Percentiles rank a stretch among this genome's conserved stretches.
Evolutionary conservation across 164 flowering plant species (phyloP).

Genomic region (Umbilicus rupestris): DNA sequence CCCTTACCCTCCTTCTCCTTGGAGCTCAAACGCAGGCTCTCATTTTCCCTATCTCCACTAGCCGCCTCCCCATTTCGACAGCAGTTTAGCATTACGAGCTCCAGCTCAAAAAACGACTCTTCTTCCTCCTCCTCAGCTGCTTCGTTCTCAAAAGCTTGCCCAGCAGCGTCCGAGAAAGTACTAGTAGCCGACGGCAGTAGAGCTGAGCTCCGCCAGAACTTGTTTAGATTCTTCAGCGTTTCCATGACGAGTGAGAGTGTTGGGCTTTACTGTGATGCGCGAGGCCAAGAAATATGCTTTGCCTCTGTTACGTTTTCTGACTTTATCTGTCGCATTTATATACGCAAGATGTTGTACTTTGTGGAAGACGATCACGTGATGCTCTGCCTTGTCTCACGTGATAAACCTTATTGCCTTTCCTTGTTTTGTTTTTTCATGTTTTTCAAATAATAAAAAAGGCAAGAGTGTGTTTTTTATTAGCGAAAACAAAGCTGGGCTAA

Average conservation of each 20-base stretch:
- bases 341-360: not conserved
- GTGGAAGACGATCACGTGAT: not conserved
- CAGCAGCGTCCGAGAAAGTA: not conserved
- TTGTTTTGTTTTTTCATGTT: too few relatives aligned
- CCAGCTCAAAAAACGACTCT: slow-evolving; percentile 37
- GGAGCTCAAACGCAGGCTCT: not conserved
- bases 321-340: not conserved
- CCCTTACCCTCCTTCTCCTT: slow-evolving; percentile 1
- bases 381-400: not conserved
- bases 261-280: not conserved
- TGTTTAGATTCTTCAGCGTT: slow-evolving; percentile 22
- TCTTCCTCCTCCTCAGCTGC: slow-evolving; percentile 18
- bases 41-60: not conserved
- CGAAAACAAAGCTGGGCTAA: too few relatives aligned
- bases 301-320: not conserved
- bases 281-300: not conserved
- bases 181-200: slow-evolving; percentile 3
- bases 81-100: slow-evolving; percentile 15
- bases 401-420: not conserved
- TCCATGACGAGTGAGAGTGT: slow-evolving; percentile 20
- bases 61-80: not conserved
- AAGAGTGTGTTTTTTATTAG: too few relatives aligned
- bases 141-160: not conserved
- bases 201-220: slow-evolving; percentile 16
- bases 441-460: too few relatives aligned